Percentiles rank a stretch among this genome's conserved stretches.
Evolutionary conservation across 2,329 filamentous ascomycete genomes (phyloP).

Genomic region (Aspergillus fructus): DNA sequence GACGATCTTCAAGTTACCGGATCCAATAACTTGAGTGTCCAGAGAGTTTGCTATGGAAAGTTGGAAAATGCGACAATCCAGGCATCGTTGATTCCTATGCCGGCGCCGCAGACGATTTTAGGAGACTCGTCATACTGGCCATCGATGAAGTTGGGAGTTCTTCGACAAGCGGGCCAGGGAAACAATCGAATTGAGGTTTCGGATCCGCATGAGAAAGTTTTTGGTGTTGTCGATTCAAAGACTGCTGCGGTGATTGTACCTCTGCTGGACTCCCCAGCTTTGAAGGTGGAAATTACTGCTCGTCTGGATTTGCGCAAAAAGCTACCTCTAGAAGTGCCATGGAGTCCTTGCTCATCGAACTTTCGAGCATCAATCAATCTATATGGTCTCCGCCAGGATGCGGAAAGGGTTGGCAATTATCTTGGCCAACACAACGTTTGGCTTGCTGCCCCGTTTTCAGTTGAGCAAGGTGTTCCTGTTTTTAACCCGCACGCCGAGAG

Average conservation of each 20-base stretch:
- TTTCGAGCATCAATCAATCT: slow-evolving; percentile 71
- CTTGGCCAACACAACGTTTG: slow-evolving; percentile 66
- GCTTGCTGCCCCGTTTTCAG: slow-evolving; percentile 64
- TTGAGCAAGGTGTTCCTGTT: slow-evolving; percentile 68
- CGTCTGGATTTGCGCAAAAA: slow-evolving; percentile 68
- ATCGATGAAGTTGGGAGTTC: slow-evolving; percentile 69
- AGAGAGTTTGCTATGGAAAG: slow-evolving; percentile 80
- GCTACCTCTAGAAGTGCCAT: slow-evolving; percentile 62
- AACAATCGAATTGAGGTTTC: slow-evolving; percentile 65
- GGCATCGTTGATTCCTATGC: slow-evolving; percentile 68
- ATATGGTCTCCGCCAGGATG: slow-evolving; percentile 71
- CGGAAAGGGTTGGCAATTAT: slow-evolving; percentile 64
- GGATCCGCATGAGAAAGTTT: slow-evolving; percentile 69
- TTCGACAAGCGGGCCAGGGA: slow-evolving; percentile 56
- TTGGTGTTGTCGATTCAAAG: slow-evolving; percentile 71
- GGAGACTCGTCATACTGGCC: slow-evolving; percentile 60
- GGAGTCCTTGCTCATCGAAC: slow-evolving; percentile 59
- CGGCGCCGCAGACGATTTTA: slow-evolving; percentile 59
- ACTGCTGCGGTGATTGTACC: slow-evolving; percentile 68
- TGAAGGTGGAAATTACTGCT: slow-evolving; percentile 68
- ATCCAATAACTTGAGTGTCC: slow-evolving; percentile 60
- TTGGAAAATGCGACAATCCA: slow-evolving; percentile 67
- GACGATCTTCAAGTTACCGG: slow-evolving; percentile 46
- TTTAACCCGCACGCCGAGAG: slow-evolving; percentile 71
- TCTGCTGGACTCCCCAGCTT: slow-evolving; percentile 66